Evolutionary conservation across 2,329 filamentous ascomycete genomes (phyloP).

Genomic region (Diaporthe vaccinii): DNA sequence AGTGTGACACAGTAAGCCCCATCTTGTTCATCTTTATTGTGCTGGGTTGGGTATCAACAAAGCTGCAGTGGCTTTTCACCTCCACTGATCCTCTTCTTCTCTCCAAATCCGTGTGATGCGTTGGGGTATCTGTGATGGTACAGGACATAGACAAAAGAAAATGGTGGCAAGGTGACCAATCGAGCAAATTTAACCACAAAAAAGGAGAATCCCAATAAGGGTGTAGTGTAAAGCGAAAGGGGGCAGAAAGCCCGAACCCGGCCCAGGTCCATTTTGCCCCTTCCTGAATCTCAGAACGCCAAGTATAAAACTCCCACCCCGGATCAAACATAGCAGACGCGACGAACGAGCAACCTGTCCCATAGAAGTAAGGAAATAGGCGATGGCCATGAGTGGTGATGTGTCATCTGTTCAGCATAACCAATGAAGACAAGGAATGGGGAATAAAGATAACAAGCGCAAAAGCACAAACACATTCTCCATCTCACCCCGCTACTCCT

Average conservation of each 20-base stretch:
- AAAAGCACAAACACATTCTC: neutral
- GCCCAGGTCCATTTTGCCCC: slow-evolving; percentile 23
- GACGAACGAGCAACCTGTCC: neutral
- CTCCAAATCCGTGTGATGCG: slow-evolving; percentile 37
- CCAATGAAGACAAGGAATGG: neutral
- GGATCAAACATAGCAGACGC: slow-evolving; percentile 12
- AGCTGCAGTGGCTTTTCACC: slow-evolving; percentile 1
- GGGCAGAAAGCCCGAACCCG: slow-evolving; percentile 27
- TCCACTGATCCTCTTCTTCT: slow-evolving; percentile 21
- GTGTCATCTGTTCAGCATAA: slow-evolving; percentile 9
- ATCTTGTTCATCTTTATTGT: slow-evolving; percentile 17
- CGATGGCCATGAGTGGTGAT: slow-evolving; percentile 33
- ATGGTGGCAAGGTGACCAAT: slow-evolving; percentile 27
- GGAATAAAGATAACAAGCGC: neutral
- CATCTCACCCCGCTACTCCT: neutral
- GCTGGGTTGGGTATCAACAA: slow-evolving; percentile 30
- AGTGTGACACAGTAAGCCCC: slow-evolving; percentile 2
- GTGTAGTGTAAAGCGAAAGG: neutral
- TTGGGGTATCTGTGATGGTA: slow-evolving; percentile 41
- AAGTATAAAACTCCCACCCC: slow-evolving; percentile 32
- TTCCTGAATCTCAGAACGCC: slow-evolving; percentile 32
- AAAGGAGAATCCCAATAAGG: neutral
- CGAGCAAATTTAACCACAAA: slow-evolving; percentile 12
- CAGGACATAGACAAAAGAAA: slow-evolving; percentile 39
- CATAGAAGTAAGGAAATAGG: slow-evolving; percentile 22